Base-by-base conservation (phyloP, 441 rosid species). In the Arabidopsis lyrata region DNA sequence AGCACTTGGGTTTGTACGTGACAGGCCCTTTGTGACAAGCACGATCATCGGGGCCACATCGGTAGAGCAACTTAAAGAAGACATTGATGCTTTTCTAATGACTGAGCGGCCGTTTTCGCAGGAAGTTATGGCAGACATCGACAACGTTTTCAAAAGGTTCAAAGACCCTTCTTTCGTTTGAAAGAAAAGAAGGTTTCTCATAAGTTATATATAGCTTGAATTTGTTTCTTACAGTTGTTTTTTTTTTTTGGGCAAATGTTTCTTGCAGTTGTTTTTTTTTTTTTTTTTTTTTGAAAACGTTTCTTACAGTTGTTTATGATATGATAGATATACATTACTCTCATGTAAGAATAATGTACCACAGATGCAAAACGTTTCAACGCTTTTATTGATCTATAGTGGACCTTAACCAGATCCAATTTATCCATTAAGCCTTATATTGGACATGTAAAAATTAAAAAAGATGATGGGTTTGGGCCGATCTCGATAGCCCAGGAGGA, bases 11-110 rank as follows among this genome's bases (percentile, higher is more conserved):
- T 92, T 94, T 61, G 89, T 75, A 8, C 71, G 99, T 63, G 99
- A 94, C 74, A 85, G 86, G 3, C 92, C 95, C 0, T 92, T 90
- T 71, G 84, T 92, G 88, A 84, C 94, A 1, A 92, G 99, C 78
- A 84, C 97, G 3, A 92, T 94, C 64, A 81, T 92, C 0, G 99
- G 99, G 3, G 84, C 97, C 47, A 94, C 99, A 67, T 92, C 95
- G 0, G 67, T 92, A 0, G 84, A 82, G 18, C 99, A 94, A 63
- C 82, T 94, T 7, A 89, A 89, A 73, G 99, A 94, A 83, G 91
- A 94, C 63, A 82, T 90, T 5, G 92, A 90, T 78, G 92, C 94
- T 65, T 88, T 89, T 80, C 53, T 89, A 62, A 76, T 82, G 31
- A 84, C 90, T 1, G 85, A 83, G 68, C 80, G 97, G 68, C 99